Evolutionary conservation across 768 basidiomycete species (phyloP), one percentile per base, ranked within the genome.

Genomic region (Sistotremastrum niveocremeum): DNA sequence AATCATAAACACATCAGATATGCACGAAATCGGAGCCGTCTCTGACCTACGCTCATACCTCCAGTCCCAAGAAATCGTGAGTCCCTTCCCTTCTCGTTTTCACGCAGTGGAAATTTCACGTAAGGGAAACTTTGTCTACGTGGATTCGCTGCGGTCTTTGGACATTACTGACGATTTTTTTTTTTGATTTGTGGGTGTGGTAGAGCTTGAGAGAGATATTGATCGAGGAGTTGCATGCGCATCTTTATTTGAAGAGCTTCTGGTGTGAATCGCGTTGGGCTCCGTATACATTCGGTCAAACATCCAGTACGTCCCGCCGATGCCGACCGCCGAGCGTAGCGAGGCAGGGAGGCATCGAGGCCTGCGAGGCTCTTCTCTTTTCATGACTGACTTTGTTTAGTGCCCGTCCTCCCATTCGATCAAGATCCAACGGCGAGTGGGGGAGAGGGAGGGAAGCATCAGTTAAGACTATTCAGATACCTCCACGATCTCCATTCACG

Each of bases 211-310:
- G 85, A 40, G 95, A 98, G 52, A 95, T 98, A 46, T 66, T 99
- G 47, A 70, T 93, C 5, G 95, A 99, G 53, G 95, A 99, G 57
- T 71, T 99, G 8, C 93, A 98, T 57, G 88, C 80, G 53, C 95
- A 99, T 62, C 65, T 99, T n/a, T 99, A 95, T 62, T 76, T 99
- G 49, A 95, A 94, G 57, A 87, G 84, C 1, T 94, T 90, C 60
- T 95, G 91, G 79, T 91, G 88, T 57, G 94, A 98, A 53, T 75
- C 80, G 4, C 78, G 94, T 32, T 99, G 95, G 95, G 70, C 77
- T 11, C 64, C 84, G 1, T 97, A 95, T 59, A 65, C 72, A 7
- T 79, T 82, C 0, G 82, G 83, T 45, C 95, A 97, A 59, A 73
- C 77, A 46, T 62, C 64, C 7, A 72, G 93, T 93, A 56, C 64